These are phyloP conservation scores for Xylaria bambusicola DNA, from an alignment of 495 filamentous ascomycete genomes.

Conservation along the genomic window DNA sequence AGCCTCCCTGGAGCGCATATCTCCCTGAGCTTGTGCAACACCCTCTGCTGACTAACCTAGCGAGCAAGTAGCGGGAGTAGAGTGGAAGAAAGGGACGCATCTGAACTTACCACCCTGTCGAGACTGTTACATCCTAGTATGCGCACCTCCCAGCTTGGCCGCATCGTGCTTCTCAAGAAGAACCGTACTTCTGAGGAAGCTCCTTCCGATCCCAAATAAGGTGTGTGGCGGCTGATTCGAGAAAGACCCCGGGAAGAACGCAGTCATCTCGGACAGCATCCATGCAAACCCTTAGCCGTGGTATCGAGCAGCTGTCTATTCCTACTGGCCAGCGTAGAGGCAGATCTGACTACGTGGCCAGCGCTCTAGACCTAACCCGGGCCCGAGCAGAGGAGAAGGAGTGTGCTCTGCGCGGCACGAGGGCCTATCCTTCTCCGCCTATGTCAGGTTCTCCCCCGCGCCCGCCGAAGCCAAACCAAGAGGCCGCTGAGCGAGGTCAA, in stretches of 20 bases:
- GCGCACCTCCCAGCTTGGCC: slow-evolving; percentile 12
- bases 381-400: slow-evolving; percentile 68
- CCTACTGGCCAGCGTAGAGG: slow-evolving; percentile 64
- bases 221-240: slow-evolving; percentile 15
- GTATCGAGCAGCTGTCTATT: slow-evolving; percentile 45
- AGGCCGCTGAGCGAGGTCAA: slow-evolving; percentile 59
- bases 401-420: slow-evolving; percentile 58
- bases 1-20: slow-evolving; percentile 5
- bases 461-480: slow-evolving; percentile 64
- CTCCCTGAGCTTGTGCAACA: neutral
- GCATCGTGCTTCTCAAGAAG: slow-evolving; percentile 2
- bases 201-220: slow-evolving; percentile 4
- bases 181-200: neutral
- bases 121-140: slow-evolving; percentile 9
- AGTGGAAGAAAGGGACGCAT: neutral
- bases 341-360: slow-evolving; percentile 64
- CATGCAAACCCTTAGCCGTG: slow-evolving; percentile 52
- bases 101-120: slow-evolving; percentile 4
- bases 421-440: slow-evolving; percentile 76
- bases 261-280: slow-evolving; percentile 36
- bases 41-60: slow-evolving; percentile 12
- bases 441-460: slow-evolving; percentile 80
- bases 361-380: slow-evolving; percentile 69
- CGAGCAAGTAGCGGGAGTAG: neutral
- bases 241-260: slow-evolving; percentile 31